phyloP scores from a whole-genome alignment of 139 green algal genomes.

The Coelastrella sp. region DNA sequence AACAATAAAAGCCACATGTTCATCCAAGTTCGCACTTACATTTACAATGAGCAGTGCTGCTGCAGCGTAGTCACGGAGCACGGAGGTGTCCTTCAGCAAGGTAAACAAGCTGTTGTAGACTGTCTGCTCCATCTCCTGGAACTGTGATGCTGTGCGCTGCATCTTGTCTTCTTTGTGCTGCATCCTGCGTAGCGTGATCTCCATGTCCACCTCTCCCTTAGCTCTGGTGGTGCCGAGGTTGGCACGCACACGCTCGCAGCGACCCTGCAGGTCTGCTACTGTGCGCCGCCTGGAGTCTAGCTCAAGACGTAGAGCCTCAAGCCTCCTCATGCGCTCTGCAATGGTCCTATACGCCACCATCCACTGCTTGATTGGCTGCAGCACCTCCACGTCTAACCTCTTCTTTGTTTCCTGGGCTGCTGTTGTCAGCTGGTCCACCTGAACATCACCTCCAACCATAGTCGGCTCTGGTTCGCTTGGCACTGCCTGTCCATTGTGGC shows the following conservation, averaged over 20 bases:
- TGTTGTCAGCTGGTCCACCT: slow-evolving; percentile 74
- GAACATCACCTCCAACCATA: slow-evolving; percentile 81
- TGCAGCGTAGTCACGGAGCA: slow-evolving; percentile 86
- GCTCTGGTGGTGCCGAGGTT: slow-evolving; percentile 66
- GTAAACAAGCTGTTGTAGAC: slow-evolving; percentile 89
- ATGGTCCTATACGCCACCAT: slow-evolving; percentile 77
- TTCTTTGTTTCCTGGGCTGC: slow-evolving; percentile 73
- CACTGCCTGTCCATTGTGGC: slow-evolving; percentile 75
- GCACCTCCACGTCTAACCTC: slow-evolving; percentile 85
- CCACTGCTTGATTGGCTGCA: slow-evolving; percentile 86
- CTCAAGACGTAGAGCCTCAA: slow-evolving; percentile 87
- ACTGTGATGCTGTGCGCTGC: slow-evolving; percentile 62
- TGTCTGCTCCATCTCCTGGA: slow-evolving; percentile 84
- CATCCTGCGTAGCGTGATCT: slow-evolving; percentile 65
- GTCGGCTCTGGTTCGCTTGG: slow-evolving; percentile 60
- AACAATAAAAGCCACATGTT: not conserved
- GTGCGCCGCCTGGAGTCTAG: slow-evolving; percentile 88
- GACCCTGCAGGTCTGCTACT: slow-evolving; percentile 73
- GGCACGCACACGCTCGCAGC: slow-evolving; percentile 57
- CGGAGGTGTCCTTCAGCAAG: slow-evolving; percentile 87
- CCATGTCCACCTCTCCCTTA: slow-evolving; percentile 80
- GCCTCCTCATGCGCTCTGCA: slow-evolving; percentile 79
- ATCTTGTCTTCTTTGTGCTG: slow-evolving; percentile 90
- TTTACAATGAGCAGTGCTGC: slow-evolving; percentile 71
- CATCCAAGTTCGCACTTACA: slow-evolving; percentile 34